These are phyloP conservation scores for Saccharomycodes ludwigii DNA, from an alignment of 805 yeast species.

Conservation along the genomic window DNA sequence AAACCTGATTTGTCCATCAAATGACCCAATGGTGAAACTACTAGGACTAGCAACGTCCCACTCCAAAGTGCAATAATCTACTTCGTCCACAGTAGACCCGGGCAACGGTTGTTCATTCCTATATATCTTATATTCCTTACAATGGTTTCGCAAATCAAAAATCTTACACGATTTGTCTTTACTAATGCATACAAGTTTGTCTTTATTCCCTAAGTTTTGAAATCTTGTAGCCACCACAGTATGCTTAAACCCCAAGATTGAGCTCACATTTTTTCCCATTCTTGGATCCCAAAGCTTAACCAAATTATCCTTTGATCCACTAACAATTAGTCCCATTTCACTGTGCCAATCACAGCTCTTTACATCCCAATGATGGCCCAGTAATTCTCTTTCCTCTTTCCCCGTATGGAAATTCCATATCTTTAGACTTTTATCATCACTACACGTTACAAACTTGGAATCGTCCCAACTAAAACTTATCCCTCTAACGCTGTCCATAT, in stretches of 20 bases:
- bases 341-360: constrained; percentile 98
- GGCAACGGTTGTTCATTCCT: too few species aligned
- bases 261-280: constrained; percentile 55
- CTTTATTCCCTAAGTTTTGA: constrained; percentile 32
- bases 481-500: constrained; percentile 69
- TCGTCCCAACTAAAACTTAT: constrained; percentile 85
- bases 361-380: constrained; percentile 98
- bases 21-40: constrained; percentile 72
- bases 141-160: constrained; percentile 67
- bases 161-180: constrained; percentile 81
- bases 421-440: constrained; percentile 83
- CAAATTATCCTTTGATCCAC: constrained; percentile 92
- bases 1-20: constrained; percentile 78
- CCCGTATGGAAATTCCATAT: constrained; percentile 93
- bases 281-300: constrained; percentile 96
- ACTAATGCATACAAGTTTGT: constrained; percentile 75
- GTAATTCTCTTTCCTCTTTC: constrained; percentile 61
- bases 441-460: constrained; percentile 81
- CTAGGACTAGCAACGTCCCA: constrained; percentile 91
- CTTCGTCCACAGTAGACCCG: too few species aligned
- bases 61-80: constrained; percentile 72
- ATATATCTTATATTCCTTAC: constrained; percentile 63
- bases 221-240: constrained; percentile 80
- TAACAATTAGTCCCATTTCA: constrained; percentile 66
- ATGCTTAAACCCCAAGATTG: constrained; percentile 86